Evolutionary conservation across 2,329 filamentous ascomycete species (phyloP).

Genomic region (Nemania serpens): DNA sequence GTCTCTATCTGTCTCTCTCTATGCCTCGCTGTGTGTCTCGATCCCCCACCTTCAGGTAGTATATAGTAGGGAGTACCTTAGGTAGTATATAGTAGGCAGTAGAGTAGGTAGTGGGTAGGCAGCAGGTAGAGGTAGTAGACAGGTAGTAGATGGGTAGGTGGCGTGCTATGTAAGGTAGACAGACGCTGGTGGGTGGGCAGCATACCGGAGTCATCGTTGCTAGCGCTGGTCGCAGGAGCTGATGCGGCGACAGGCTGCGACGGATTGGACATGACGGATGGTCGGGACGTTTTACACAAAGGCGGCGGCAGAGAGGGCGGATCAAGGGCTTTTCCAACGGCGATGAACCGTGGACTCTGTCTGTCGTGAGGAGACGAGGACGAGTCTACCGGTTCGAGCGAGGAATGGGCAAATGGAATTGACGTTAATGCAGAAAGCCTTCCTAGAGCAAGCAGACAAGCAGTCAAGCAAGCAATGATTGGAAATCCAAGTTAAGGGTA

Average conservation of each 20-base stretch:
- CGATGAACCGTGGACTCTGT: constrained; percentile 34
- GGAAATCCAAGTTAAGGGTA: constrained; percentile 11
- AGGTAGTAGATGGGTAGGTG: too few relatives aligned
- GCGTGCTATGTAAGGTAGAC: too few relatives aligned
- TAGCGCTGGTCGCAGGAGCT: constrained; percentile 37
- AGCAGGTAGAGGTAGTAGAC: too few relatives aligned
- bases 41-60: too few relatives aligned
- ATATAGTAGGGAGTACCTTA: too few relatives aligned
- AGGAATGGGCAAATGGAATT: constrained; percentile 5
- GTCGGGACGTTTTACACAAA: constrained; percentile 6
- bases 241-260: constrained; percentile 37
- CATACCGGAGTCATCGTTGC: constrained; percentile 42
- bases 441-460: background rate
- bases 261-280: constrained; percentile 41
- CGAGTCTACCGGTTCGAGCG: constrained; percentile 12
- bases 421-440: constrained; percentile 13
- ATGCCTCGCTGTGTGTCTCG: too few relatives aligned
- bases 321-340: constrained; percentile 28
- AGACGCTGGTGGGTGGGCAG: too few relatives aligned
- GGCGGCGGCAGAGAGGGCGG: background rate
- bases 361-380: constrained; percentile 11
- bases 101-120: too few relatives aligned
- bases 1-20: background rate
- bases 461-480: constrained; percentile 6
- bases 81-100: too few relatives aligned